These are phyloP conservation scores for Wickerhamiella lipophila DNA, from an alignment of 805 yeast genomes.

Conservation along the genomic window DNA sequence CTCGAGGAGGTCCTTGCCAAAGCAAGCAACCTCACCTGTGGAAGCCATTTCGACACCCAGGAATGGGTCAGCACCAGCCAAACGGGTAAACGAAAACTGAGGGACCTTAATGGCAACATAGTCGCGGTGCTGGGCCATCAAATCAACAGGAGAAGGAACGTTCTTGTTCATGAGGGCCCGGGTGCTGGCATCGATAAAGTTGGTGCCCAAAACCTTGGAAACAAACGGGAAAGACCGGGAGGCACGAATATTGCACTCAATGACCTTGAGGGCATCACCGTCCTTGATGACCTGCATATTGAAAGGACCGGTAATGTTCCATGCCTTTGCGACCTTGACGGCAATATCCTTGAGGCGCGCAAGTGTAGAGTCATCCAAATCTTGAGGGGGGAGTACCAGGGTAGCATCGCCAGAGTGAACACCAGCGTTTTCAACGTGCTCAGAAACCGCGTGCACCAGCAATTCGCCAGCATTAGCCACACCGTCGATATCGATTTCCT, in stretches of 20 bases:
- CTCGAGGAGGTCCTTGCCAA: slow-evolving; percentile 72
- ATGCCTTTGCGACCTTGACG: slow-evolving; percentile 84
- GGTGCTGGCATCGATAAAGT: slow-evolving; percentile 91
- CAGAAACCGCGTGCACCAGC: slow-evolving; percentile 89
- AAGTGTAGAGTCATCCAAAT: slow-evolving; percentile 52
- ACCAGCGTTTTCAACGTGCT: slow-evolving; percentile 98
- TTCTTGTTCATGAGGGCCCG: slow-evolving; percentile 63
- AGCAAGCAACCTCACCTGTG: slow-evolving; percentile 97
- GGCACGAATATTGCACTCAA: slow-evolving; percentile 97
- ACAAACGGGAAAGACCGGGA: slow-evolving; percentile 99
- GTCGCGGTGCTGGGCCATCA: slow-evolving; percentile 62
- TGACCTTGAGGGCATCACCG: slow-evolving; percentile 89
- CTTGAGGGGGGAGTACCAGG: slow-evolving; percentile 82
- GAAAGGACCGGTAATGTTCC: slow-evolving; percentile 95
- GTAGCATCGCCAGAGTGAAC: slow-evolving; percentile 99
- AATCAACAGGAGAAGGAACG: slow-evolving; percentile 68
- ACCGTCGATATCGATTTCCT: slow-evolving; percentile 94
- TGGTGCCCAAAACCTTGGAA: slow-evolving; percentile 87
- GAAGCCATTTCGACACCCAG: slow-evolving; percentile 99
- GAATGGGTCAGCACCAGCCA: slow-evolving; percentile 99
- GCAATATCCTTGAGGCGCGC: slow-evolving; percentile 73
- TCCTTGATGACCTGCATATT: slow-evolving; percentile 97
- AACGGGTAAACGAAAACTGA: slow-evolving; percentile 94
- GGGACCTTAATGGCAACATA: slow-evolving; percentile 97
- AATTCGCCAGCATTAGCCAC: slow-evolving; percentile 85